Base-by-base conservation (phyloP, 140 eudicot genomes). In the Stevia rebaudiana region DNA sequence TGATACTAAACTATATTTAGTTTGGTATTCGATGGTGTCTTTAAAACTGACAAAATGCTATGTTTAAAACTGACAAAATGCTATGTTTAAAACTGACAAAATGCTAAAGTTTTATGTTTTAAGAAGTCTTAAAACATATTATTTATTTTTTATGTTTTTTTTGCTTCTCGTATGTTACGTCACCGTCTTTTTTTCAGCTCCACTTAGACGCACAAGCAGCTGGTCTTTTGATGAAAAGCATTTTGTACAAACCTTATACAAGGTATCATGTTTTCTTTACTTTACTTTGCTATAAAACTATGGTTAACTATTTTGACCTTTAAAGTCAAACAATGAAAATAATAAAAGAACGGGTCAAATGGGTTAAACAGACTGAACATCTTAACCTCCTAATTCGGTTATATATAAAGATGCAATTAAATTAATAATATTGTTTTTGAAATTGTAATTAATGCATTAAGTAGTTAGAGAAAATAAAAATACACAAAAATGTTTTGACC, bases 191-290 rank as follows among this genome's bases (percentile, higher is more conserved):
- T 63, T 79, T 69, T 64, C 87, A 86, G 97, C 94, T 76, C 86
- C 88, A 23, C 90, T 82, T 69, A 83, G 81, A 75, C 82, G 84
- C 25, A 75, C 94, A 55, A 77, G 85, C 83, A 87, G 89, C 82
- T 85, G 88, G 94, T 77, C 88, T 47, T 84, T 91, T 41, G 96
- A 91, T 47, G 96, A 91, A 33, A 91, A 91, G 87, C 83, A 84
- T 59, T 76, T 91, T 46, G 67, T 91, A 39, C 91, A 91, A 69
- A 80, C 98, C 66, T 76, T 91, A 49, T 91, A 91, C 78, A 91
- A 83, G 96, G 98, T 90, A 76, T 48, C 39, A 51, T 31, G 23
- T 35, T 57, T 55, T 19, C 50, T 21, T 37, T 13, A 6, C 23
- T 8, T 24, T 67, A 30, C 57, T 55, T 57, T 24, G 3, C 55